Percentiles rank a stretch among this genome's conserved stretches.
These are phyloP conservation scores for Chaetomium sp. DNA, from an alignment of 2,329 filamentous ascomycete species.

Conservation along the genomic window DNA sequence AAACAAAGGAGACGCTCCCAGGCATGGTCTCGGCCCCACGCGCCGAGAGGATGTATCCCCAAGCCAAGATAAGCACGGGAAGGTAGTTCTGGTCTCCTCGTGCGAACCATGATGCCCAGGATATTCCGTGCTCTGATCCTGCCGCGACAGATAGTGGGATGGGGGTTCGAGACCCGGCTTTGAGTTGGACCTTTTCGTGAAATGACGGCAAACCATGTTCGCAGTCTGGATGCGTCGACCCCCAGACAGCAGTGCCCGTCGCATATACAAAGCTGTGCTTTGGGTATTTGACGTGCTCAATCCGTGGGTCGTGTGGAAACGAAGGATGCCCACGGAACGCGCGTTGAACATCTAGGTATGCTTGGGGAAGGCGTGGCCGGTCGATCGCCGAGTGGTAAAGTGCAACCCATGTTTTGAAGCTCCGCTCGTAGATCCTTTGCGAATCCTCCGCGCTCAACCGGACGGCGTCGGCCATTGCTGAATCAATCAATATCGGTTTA, in stretches of 20 bases:
- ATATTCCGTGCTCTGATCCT: not conserved
- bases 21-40: slow-evolving; percentile 14
- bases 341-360: not conserved
- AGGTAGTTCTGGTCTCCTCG: slow-evolving; percentile 11
- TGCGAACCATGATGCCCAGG: slow-evolving; percentile 4
- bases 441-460: not conserved
- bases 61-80: slow-evolving; percentile 13
- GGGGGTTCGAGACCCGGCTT: not conserved
- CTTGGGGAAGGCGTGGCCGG: not conserved
- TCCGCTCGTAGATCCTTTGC: slow-evolving; percentile 1
- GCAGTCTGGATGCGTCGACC: not conserved
- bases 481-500: not conserved
- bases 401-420: slow-evolving; percentile 7
- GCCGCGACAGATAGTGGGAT: not conserved
- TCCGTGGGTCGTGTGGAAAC: not conserved
- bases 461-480: not conserved
- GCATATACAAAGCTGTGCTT: slow-evolving; percentile 1
- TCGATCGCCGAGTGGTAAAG: slow-evolving; percentile 1
- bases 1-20: not conserved
- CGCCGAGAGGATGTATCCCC: slow-evolving; percentile 16
- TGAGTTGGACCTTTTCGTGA: slow-evolving; percentile 1
- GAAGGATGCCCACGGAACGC: slow-evolving; percentile 6
- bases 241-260: slow-evolving; percentile 1
- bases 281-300: not conserved
- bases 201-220: not conserved